Conservation (phyloP, 2,329 filamentous ascomycete genomes). For the Botrytis elliptica region DNA sequence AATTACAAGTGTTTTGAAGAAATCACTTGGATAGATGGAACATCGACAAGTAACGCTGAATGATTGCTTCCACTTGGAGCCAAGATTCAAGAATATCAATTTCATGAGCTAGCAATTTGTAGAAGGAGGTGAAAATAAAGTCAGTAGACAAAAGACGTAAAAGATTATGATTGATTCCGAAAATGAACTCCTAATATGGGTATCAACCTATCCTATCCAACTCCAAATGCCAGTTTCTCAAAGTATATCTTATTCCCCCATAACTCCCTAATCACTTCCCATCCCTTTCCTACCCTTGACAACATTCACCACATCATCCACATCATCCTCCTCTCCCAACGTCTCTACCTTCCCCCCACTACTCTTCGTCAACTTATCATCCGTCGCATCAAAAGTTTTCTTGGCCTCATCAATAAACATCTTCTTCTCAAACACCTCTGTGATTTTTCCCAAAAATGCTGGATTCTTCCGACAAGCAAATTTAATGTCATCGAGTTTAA, state of each 20-base stretch:
- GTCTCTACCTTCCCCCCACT: conserved; percentile 50
- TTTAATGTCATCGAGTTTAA: conserved; percentile 97
- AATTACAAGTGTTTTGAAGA: not conserved
- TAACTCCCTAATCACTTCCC: conserved; percentile 24
- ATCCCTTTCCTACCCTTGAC: conserved; percentile 26
- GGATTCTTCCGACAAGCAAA: conserved; percentile 87
- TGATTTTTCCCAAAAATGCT: conserved; percentile 81
- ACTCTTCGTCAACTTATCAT: conserved; percentile 59
- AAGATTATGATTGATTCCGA: not conserved
- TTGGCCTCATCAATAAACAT: conserved; percentile 80
- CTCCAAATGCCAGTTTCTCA: not conserved
- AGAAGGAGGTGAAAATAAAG: not conserved
- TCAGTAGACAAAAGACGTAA: not conserved
- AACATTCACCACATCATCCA: conserved; percentile 43
- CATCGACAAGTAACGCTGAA: not conserved
- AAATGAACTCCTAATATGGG: conserved; percentile 14
- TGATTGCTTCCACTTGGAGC: not conserved
- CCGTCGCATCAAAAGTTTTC: conserved; percentile 70
- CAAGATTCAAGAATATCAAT: not conserved
- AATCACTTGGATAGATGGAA: not conserved
- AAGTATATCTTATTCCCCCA: too few species aligned
- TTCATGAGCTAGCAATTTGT: not conserved
- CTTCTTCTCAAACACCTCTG: conserved; percentile 86
- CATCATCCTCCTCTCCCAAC: conserved; percentile 53
- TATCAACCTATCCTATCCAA: conserved; percentile 13